Percentiles rank a stretch among this genome's conserved stretches.
These are phyloP conservation scores for Nothopassalora personata DNA, from an alignment of 2,329 filamentous ascomycete species.

Conservation along the genomic window DNA sequence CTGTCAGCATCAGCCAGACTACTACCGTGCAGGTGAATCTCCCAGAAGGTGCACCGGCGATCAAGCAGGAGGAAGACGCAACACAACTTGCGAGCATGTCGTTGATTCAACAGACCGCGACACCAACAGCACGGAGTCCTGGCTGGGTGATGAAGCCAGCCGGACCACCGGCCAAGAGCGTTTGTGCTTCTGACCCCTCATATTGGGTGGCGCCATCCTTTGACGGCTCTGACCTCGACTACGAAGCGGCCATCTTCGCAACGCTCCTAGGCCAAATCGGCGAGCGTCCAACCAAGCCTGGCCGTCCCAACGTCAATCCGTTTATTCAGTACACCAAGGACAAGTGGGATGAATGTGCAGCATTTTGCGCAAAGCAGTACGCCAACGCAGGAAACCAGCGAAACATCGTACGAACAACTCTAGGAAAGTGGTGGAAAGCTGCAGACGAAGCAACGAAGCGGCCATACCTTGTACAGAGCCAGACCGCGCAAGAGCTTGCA, in stretches of 20 bases:
- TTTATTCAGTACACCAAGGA: slow-evolving; percentile 87
- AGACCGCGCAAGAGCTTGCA: slow-evolving; percentile 64
- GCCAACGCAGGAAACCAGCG: slow-evolving; percentile 56
- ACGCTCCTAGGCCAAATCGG: slow-evolving; percentile 61
- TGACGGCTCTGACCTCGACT: slow-evolving; percentile 41
- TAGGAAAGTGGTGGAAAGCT: slow-evolving; percentile 88
- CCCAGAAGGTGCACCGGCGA: neutral
- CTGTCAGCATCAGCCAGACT: neutral
- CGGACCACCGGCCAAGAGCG: slow-evolving; percentile 26
- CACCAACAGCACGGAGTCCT: slow-evolving; percentile 1
- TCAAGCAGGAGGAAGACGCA: slow-evolving; percentile 25
- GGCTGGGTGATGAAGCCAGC: slow-evolving; percentile 12
- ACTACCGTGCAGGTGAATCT: neutral
- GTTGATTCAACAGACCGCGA: neutral
- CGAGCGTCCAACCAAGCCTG: slow-evolving; percentile 66
- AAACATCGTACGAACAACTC: slow-evolving; percentile 74
- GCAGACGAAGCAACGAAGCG: slow-evolving; percentile 63
- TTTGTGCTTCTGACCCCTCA: slow-evolving; percentile 29
- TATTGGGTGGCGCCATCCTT: slow-evolving; percentile 29
- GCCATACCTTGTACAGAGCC: slow-evolving; percentile 72
- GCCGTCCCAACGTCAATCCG: slow-evolving; percentile 71
- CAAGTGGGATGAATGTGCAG: slow-evolving; percentile 57
- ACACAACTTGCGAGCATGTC: slow-evolving; percentile 3
- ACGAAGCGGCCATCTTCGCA: slow-evolving; percentile 54
- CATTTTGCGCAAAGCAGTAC: slow-evolving; percentile 57